A percentile compares a stretch with the other conserved stretches of the same genome.
These are phyloP conservation scores for Rhizopogon rudus DNA, from an alignment of 768 basidiomycete species.

Conservation along the genomic window DNA sequence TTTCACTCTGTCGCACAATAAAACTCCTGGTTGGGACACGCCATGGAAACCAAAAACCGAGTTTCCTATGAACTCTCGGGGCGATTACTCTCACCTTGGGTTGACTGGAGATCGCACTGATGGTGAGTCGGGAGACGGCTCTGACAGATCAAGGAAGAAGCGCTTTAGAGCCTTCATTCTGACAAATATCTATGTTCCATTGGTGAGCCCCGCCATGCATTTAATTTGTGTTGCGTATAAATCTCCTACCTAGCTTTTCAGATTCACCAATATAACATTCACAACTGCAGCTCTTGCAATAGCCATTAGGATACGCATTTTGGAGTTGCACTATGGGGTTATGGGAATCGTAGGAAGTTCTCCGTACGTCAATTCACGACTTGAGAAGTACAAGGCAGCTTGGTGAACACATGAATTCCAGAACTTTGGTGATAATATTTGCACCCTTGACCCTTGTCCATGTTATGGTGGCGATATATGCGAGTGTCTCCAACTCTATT, in stretches of 20 bases:
- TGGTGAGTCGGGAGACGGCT: slow-evolving; percentile 23
- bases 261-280: slow-evolving; percentile 79
- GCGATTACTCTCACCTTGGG: slow-evolving; percentile 12
- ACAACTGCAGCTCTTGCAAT: slow-evolving; percentile 75
- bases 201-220: slow-evolving; percentile 42
- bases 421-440: slow-evolving; percentile 82
- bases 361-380: slow-evolving; percentile 43
- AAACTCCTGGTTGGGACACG: slow-evolving; percentile 62
- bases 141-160: slow-evolving; percentile 36
- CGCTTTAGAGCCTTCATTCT: slow-evolving; percentile 63
- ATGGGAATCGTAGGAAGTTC: slow-evolving; percentile 81
- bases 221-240: slow-evolving; percentile 4
- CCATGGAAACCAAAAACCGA: slow-evolving; percentile 40
- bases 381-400: background rate
- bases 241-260: slow-evolving; percentile 57
- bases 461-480: slow-evolving; percentile 84
- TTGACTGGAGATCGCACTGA: slow-evolving; percentile 14
- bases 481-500: slow-evolving; percentile 32
- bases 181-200: slow-evolving; percentile 70
- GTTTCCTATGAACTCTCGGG: slow-evolving; percentile 5
- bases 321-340: slow-evolving; percentile 44
- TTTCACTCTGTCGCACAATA: slow-evolving; percentile 50
- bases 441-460: slow-evolving; percentile 78
- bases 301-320: slow-evolving; percentile 66
- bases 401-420: slow-evolving; percentile 18